phyloP scores from a whole-genome alignment of 257 asterid species.

The Solanum chiquidenum region DNA sequence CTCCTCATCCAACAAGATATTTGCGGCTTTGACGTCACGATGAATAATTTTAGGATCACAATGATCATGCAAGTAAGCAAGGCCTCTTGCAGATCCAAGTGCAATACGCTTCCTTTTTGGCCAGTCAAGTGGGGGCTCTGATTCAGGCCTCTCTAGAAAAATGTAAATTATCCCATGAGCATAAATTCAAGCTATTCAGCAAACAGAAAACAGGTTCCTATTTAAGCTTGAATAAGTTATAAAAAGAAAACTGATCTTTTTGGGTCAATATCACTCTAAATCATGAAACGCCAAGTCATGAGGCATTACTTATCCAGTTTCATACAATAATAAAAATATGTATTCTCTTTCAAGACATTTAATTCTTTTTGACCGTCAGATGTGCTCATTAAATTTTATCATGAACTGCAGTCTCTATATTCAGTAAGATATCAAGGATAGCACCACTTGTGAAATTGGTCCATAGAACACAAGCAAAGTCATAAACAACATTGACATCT shows the following conservation, averaged over 20 bases:
- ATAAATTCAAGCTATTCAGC: not conserved
- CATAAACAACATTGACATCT: not conserved
- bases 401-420: not conserved
- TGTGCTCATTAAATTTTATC: not conserved
- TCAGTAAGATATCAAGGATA: not conserved
- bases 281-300: not conserved
- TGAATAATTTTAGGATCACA: constrained; percentile 62
- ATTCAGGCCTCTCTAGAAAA: constrained; percentile 13
- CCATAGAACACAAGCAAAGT: not conserved
- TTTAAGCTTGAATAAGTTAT: not conserved
- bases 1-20: constrained; percentile 49
- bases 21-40: constrained; percentile 66
- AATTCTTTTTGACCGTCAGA: not conserved
- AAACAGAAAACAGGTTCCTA: not conserved
- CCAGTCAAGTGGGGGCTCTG: constrained; percentile 41
- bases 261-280: not conserved
- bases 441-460: not conserved
- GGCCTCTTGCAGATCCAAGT: constrained; percentile 54
- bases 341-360: not conserved
- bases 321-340: not conserved
- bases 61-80: constrained; percentile 57
- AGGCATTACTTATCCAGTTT: not conserved
- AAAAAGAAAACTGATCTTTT: not conserved
- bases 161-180: not conserved
- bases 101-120: constrained; percentile 38